These are phyloP conservation scores for Colletotrichum aenigma DNA, from an alignment of 2,329 filamentous ascomycete genomes.

Conservation along the genomic window DNA sequence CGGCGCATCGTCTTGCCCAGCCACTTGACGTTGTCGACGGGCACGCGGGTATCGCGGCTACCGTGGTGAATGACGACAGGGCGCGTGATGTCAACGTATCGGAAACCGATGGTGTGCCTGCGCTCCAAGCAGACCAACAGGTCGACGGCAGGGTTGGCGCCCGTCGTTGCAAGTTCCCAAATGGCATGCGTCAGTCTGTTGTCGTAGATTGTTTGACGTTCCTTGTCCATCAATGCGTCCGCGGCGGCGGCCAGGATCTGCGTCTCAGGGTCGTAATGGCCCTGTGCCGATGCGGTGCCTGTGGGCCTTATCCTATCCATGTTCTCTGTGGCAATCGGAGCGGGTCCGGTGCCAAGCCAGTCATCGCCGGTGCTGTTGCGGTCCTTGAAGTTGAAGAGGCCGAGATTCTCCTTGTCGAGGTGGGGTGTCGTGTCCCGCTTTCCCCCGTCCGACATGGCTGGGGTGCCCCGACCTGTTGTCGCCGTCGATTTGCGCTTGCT, in stretches of 20 bases:
- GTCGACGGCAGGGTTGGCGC: slow-evolving; percentile 93
- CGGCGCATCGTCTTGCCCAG: slow-evolving; percentile 90
- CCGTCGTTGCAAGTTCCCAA: slow-evolving; percentile 89
- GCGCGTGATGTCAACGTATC: slow-evolving; percentile 93
- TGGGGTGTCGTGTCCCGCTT: slow-evolving; percentile 39
- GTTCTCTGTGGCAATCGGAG: slow-evolving; percentile 44
- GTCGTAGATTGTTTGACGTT: slow-evolving; percentile 80
- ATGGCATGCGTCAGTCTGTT: slow-evolving; percentile 87
- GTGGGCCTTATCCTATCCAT: slow-evolving; percentile 51
- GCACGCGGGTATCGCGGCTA: slow-evolving; percentile 86
- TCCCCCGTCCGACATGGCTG: slow-evolving; percentile 22
- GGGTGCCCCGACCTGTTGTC: slow-evolving; percentile 39
- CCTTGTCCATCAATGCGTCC: slow-evolving; percentile 69
- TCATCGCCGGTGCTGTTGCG: slow-evolving; percentile 23
- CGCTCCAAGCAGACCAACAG: slow-evolving; percentile 91
- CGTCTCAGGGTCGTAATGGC: slow-evolving; percentile 26
- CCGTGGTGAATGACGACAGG: slow-evolving; percentile 95
- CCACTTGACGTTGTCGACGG: slow-evolving; percentile 95
- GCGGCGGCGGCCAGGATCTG: slow-evolving; percentile 57
- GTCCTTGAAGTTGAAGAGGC: slow-evolving; percentile 29
- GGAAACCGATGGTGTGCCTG: slow-evolving; percentile 89
- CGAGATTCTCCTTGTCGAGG: slow-evolving; percentile 56
- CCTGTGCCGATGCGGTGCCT: slow-evolving; percentile 14
- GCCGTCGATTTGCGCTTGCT: slow-evolving; percentile 62
- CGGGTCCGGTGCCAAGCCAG: slow-evolving; percentile 15